Base-by-base conservation (phyloP, 2,329 filamentous ascomycete genomes). In the Fusarium protoensiforme region DNA sequence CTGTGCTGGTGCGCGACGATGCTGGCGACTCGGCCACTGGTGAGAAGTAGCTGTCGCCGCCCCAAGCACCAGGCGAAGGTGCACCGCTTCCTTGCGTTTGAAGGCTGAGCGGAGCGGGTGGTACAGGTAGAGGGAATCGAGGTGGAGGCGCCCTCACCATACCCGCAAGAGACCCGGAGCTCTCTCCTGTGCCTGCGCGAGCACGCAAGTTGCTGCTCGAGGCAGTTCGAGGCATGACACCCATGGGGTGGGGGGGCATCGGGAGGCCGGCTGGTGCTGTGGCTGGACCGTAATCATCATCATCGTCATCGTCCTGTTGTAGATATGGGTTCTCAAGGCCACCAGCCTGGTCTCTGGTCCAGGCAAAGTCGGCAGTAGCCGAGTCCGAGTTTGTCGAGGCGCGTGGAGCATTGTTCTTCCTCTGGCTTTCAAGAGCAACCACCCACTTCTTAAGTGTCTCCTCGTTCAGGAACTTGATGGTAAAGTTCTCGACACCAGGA, bases 371-470 rank as follows among this genome's bases (percentile, higher is more conserved):
- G 9, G 92, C 91, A 1, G 92, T 89, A 1, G 84, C 67, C 58
- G 86, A 81, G n/a, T 88, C 85, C 4, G 86, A 82, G 77, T 82
- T 86, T 31, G 81, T 73, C 18, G 84, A 82, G 77, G 87, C 54
- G 80, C 89, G 81, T 72, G 88, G 80, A 70, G 87, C 81, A 78
- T 90, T 87, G 80, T 87, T 84, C 86, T 91, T 90, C 68, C 94
- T 89, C 82, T 98, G 95, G 3, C 85, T 87, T 74, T 97, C 93
- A 29, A 98, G 90, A 43, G 94, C 91, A 10, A 87, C 86, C 31
- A 93, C 92, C 96, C 96, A 99, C 80, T 96, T 98, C 83, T 93
- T 95, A 92, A 98, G 95, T 16, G 88, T 91, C 75, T 98, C 95
- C 81, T 99, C 96, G 69, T 96, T 96, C 59, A 90, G 89, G 82